Conservation (phyloP, 169 alveolate species). For the Cryptosporidium muris region DNA sequence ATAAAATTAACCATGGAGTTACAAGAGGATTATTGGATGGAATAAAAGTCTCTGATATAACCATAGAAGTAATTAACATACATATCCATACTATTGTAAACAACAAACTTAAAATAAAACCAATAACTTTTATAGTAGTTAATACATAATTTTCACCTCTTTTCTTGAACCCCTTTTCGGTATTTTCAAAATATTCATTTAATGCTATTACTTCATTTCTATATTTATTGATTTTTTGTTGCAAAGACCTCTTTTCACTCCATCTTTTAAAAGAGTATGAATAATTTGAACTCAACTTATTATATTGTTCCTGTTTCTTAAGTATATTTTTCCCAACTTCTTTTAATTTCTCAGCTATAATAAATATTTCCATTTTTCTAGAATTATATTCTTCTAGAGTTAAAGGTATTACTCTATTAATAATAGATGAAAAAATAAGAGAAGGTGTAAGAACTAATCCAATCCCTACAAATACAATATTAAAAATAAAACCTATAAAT, state of each 20-base stretch:
- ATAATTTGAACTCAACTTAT: slow-evolving; percentile 5
- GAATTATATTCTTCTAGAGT: background rate
- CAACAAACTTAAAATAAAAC: slow-evolving; percentile 19
- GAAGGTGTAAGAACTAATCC: slow-evolving; percentile 36
- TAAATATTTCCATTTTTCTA: slow-evolving; percentile 14
- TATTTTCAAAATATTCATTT: slow-evolving; percentile 29
- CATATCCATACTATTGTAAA: background rate
- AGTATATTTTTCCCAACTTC: slow-evolving; percentile 23
- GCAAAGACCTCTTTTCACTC: slow-evolving; percentile 20
- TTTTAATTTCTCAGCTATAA: slow-evolving; percentile 6
- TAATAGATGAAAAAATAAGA: background rate
- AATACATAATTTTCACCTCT: slow-evolving; percentile 14
- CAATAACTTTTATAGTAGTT: background rate
- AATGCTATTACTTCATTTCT: slow-evolving; percentile 47
- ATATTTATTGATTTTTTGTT: slow-evolving; percentile 40
- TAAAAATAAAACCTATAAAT: slow-evolving; percentile 42
- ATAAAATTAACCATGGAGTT: slow-evolving; percentile 19
- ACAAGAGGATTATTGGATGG: slow-evolving; percentile 23
- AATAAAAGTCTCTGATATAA: background rate
- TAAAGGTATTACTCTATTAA: slow-evolving; percentile 18
- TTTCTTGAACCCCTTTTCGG: slow-evolving; percentile 13
- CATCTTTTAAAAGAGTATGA: background rate
- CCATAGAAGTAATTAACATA: slow-evolving; percentile 8
- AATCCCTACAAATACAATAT: slow-evolving; percentile 41
- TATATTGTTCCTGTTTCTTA: slow-evolving; percentile 14